Conservation (phyloP, 345 rosid species). For the Eucalyptus fibrosa region DNA sequence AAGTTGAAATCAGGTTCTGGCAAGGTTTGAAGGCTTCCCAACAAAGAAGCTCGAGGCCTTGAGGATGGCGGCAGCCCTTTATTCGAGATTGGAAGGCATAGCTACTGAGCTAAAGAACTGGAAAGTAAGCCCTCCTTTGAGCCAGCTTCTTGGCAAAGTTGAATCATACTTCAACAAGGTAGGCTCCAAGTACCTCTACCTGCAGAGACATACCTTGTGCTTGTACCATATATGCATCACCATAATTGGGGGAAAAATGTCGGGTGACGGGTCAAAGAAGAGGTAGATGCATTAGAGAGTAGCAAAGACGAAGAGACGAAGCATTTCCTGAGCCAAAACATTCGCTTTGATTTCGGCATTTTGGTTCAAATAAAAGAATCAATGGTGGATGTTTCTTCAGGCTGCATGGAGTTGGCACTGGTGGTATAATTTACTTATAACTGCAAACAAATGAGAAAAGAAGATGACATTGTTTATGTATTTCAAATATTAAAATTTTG, state of each 20-base stretch:
- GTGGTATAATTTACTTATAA: conserved; percentile 13
- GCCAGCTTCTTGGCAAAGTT: conserved; percentile 34
- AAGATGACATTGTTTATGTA: not conserved
- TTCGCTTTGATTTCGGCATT: conserved; percentile 36
- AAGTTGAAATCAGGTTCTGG: conserved; percentile 26
- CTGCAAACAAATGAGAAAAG: not conserved
- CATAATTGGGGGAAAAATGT: no score
- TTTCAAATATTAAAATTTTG: not conserved
- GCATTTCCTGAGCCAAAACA: conserved; percentile 32
- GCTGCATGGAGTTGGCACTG: conserved; percentile 54
- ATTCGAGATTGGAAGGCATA: conserved; percentile 32
- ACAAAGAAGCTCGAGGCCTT: conserved; percentile 47
- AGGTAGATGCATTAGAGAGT: conserved; percentile 42
- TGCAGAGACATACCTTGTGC: not conserved
- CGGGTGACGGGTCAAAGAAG: not conserved
- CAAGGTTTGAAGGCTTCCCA: conserved; percentile 59
- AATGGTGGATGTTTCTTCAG: conserved; percentile 68
- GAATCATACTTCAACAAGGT: conserved; percentile 53
- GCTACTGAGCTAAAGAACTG: conserved; percentile 32
- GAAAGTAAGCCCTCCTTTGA: conserved; percentile 41
- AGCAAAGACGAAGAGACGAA: conserved; percentile 50
- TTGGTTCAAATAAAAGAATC: conserved; percentile 44
- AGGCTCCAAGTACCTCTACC: not conserved
- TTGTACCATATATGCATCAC: not conserved
- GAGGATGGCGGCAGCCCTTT: conserved; percentile 43